These are phyloP conservation scores for Trapa incisa DNA, from an alignment of 345 rosid species.

Conservation along the genomic window DNA sequence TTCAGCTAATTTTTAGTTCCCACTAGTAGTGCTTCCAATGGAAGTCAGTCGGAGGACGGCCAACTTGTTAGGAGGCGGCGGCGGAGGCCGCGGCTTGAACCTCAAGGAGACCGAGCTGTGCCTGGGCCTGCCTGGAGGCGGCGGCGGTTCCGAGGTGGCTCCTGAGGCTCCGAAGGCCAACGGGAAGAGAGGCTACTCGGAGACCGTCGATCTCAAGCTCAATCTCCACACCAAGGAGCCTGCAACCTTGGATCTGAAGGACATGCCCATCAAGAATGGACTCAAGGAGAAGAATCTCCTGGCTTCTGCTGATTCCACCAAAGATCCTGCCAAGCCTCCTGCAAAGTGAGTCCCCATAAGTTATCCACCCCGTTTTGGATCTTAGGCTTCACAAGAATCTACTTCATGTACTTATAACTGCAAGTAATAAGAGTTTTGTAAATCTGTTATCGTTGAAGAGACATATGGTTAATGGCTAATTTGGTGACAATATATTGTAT, in stretches of 20 bases:
- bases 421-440: neutral
- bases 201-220: slow-evolving; percentile 70
- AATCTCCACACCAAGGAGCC: slow-evolving; percentile 37
- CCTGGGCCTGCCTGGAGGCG: slow-evolving; percentile 55
- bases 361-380: neutral
- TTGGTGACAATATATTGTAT: no score
- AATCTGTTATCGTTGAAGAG: neutral
- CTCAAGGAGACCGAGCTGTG: slow-evolving; percentile 61
- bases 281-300: slow-evolving; percentile 28
- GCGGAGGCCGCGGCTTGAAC: slow-evolving; percentile 16
- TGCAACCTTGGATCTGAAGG: slow-evolving; percentile 26
- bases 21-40: neutral
- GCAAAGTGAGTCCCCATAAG: slow-evolving; percentile 34
- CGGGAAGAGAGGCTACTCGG: slow-evolving; percentile 63
- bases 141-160: slow-evolving; percentile 11
- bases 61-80: slow-evolving; percentile 12
- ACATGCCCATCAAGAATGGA: slow-evolving; percentile 4
- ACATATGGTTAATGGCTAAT: no score
- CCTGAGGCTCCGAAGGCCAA: slow-evolving; percentile 23
- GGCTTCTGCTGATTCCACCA: slow-evolving; percentile 16
- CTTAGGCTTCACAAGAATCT: no score
- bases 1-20: neutral
- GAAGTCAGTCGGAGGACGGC: slow-evolving; percentile 20
- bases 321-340: slow-evolving; percentile 55
- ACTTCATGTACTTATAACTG: neutral